Evolutionary conservation across 176 grass and related monocot species (phyloP).

Genomic region (Olyra latifolia): DNA sequence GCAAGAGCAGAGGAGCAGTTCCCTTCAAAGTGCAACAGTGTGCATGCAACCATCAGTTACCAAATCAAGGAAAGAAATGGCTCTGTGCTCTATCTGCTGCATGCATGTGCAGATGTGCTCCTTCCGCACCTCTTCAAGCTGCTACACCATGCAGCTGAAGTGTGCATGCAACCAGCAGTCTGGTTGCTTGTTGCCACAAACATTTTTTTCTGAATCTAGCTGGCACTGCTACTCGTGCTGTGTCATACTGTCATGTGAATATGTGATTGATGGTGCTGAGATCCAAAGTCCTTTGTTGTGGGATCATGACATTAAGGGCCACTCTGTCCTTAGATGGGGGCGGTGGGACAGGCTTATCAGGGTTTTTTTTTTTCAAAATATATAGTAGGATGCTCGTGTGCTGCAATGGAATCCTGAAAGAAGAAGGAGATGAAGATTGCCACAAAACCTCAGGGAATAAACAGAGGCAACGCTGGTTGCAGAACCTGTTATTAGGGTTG

Average conservation of each 20-base stretch:
- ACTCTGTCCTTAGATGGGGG: background rate
- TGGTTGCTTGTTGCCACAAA: background rate
- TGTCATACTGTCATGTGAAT: slow-evolving; percentile 2
- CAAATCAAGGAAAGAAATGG: background rate
- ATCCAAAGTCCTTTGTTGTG: background rate
- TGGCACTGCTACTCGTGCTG: background rate
- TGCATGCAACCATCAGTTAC: background rate
- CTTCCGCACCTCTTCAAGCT: background rate
- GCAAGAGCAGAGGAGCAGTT: background rate
- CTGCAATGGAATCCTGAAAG: too few relatives aligned
- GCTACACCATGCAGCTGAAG: background rate
- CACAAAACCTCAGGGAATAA: too few relatives aligned
- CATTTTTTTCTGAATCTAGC: background rate
- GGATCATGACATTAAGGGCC: slow-evolving; percentile 22
- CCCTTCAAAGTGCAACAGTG: background rate
- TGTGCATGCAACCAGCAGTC: too few relatives aligned
- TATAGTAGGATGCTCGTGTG: too few relatives aligned
- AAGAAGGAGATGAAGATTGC: background rate
- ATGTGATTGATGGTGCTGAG: background rate
- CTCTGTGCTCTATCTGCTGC: background rate
- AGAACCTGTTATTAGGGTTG: too few relatives aligned
- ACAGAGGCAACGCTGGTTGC: too few relatives aligned
- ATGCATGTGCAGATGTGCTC: background rate
- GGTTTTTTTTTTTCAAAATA: background rate
- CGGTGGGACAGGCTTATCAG: background rate